Percentiles rank a stretch among this genome's conserved stretches.
phyloP scores from a whole-genome alignment of 345 rosid species.

The Moricandia moricandioides region DNA sequence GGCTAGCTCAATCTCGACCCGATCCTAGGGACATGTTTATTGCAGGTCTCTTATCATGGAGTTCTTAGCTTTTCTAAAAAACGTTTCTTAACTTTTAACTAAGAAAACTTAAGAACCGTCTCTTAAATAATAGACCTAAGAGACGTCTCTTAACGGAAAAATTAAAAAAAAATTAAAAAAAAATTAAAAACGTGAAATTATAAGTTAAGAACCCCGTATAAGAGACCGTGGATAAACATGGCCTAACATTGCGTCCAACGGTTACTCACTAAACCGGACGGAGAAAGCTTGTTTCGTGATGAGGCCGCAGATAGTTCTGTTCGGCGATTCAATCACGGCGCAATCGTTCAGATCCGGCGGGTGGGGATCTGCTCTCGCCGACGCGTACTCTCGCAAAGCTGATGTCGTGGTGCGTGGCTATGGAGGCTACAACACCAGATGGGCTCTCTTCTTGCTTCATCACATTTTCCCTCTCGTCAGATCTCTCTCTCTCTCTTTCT shows the following conservation, averaged over 20 bases:
- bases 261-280: background rate
- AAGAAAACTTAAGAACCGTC: too few species aligned
- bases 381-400: conserved; percentile 84
- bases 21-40: too few species aligned
- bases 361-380: conserved; percentile 85
- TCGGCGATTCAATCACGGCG: conserved; percentile 89
- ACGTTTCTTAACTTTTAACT: too few species aligned
- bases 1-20: background rate
- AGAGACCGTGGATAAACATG: too few species aligned
- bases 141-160: too few species aligned
- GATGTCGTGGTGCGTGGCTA: conserved; percentile 90
- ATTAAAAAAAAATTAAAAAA: too few species aligned
- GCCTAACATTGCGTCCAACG: background rate
- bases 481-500: background rate
- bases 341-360: conserved; percentile 77
- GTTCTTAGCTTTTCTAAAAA: too few species aligned
- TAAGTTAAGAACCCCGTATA: too few species aligned
- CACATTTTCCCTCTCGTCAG: conserved; percentile 13
- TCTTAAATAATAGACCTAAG: too few species aligned
- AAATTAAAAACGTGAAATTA: too few species aligned
- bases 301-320: conserved; percentile 71
- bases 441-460: conserved; percentile 12
- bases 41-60: too few species aligned
- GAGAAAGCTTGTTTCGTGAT: background rate
- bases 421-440: conserved; percentile 77